Evolutionary conservation across 2,329 filamentous ascomycete species (phyloP).

Genomic region (Scedosporium dehoogii): DNA sequence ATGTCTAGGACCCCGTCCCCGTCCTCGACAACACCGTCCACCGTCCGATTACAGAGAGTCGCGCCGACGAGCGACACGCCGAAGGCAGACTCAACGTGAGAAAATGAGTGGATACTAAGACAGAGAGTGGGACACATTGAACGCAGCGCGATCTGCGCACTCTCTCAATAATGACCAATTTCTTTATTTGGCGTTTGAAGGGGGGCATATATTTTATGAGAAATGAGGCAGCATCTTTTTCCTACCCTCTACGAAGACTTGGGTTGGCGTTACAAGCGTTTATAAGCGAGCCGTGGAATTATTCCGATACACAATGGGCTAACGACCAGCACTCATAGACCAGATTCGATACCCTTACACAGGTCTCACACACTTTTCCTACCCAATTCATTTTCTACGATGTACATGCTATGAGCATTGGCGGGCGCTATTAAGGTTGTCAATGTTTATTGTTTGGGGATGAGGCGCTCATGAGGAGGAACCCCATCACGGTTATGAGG

Average conservation of each 20-base stretch:
- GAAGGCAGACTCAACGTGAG: neutral
- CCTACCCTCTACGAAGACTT: neutral
- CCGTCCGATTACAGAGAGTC: neutral
- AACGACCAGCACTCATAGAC: neutral
- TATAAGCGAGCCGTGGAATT: slow-evolving; percentile 4
- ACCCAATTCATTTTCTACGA: neutral
- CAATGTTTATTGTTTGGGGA: neutral
- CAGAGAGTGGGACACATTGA: too few species aligned
- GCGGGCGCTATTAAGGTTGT: neutral
- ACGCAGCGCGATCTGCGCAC: neutral
- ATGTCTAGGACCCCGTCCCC: slow-evolving; percentile 32
- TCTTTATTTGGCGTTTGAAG: neutral
- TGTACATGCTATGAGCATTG: neutral
- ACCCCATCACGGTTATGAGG: neutral
- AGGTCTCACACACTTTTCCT: slow-evolving; percentile 11
- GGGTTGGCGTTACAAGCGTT: neutral
- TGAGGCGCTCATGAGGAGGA: neutral
- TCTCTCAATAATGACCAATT: neutral
- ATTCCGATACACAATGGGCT: neutral
- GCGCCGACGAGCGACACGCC: neutral
- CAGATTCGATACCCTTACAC: slow-evolving; percentile 3
- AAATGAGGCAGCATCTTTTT: neutral
- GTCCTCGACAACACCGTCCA: neutral
- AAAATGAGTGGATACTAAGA: too few species aligned
- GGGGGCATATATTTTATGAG: neutral